A percentile compares a stretch with the other conserved stretches of the same genome.
Conservation (phyloP, 2,329 filamentous ascomycete species). For the Phialophora tarda region DNA sequence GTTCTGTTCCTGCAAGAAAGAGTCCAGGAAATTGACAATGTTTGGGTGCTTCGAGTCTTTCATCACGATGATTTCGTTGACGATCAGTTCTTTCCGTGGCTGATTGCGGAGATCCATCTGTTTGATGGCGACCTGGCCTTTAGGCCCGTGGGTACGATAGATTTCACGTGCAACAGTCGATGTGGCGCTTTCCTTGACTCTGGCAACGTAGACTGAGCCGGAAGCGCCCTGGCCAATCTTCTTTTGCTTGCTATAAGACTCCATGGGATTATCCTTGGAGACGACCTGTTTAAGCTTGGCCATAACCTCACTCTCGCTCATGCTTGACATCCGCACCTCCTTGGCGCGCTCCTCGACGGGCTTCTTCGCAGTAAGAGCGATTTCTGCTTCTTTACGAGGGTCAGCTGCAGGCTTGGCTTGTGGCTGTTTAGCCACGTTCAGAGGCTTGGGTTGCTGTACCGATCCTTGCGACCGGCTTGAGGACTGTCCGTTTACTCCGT, state of each 20-base stretch:
- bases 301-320: conserved; percentile 98
- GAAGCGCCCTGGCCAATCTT: conserved; percentile 99
- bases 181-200: conserved; percentile 85
- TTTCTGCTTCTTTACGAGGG: conserved; percentile 85
- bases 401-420: conserved; percentile 61
- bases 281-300: conserved; percentile 91
- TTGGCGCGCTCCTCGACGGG: conserved; percentile 75
- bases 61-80: conserved; percentile 99
- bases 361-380: conserved; percentile 83
- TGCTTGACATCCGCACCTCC: conserved; percentile 97
- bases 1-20: conserved; percentile 92
- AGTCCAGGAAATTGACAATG: conserved; percentile 98
- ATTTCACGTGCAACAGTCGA: conserved; percentile 80
- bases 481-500: conserved; percentile 52
- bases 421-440: conserved; percentile 74
- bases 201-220: conserved; percentile 96
- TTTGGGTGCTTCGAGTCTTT: conserved; percentile 98
- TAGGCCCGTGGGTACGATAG: conserved; percentile 76
- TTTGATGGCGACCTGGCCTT: conserved; percentile 95
- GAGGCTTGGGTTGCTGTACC: conserved; percentile 70
- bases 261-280: conserved; percentile 89
- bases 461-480: conserved; percentile 54
- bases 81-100: conserved; percentile 95
- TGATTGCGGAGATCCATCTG: conserved; percentile 99
- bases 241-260: conserved; percentile 98